These are phyloP conservation scores for Byssoonygena ceratinophila DNA, from an alignment of 2,329 filamentous ascomycete species.

Conservation along the genomic window DNA sequence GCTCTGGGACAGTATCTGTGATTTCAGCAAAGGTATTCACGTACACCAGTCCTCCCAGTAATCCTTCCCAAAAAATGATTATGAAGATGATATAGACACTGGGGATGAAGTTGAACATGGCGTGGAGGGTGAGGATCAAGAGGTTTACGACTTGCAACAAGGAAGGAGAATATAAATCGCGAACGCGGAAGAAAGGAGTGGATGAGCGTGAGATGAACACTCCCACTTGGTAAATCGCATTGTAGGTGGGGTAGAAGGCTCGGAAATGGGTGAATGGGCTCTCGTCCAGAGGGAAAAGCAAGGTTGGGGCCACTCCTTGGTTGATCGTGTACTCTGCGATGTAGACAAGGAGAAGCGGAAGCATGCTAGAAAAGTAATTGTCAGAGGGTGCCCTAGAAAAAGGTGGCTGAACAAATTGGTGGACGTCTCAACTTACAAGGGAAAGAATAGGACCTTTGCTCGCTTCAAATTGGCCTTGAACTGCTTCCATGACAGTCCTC, in stretches of 20 bases:
- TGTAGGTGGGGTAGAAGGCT: conserved; percentile 89
- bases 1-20: conserved; percentile 63
- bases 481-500: conserved; percentile 24
- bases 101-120: conserved; percentile 70
- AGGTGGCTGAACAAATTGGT: background rate
- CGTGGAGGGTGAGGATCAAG: conserved; percentile 60
- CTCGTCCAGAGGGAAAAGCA: conserved; percentile 67
- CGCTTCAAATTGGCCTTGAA: conserved; percentile 51
- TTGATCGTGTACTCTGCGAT: conserved; percentile 97
- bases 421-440: conserved; percentile 42
- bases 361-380: conserved; percentile 51
- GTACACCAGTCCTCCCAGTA: conserved; percentile 84
- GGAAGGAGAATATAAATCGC: conserved; percentile 69
- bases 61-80: conserved; percentile 85
- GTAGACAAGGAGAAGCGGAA: conserved; percentile 84
- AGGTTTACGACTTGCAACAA: conserved; percentile 75
- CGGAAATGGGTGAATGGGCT: conserved; percentile 74
- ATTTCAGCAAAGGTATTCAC: conserved; percentile 96
- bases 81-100: conserved; percentile 75
- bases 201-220: conserved; percentile 92
- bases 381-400: conserved; percentile 25
- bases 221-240: conserved; percentile 85
- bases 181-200: conserved; percentile 74
- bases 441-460: conserved; percentile 59
- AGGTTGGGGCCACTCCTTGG: conserved; percentile 79